Evolutionary conservation across 805 yeast species (phyloP), one percentile per base, ranked within the genome.

Genomic region (Lachancea cidri): DNA sequence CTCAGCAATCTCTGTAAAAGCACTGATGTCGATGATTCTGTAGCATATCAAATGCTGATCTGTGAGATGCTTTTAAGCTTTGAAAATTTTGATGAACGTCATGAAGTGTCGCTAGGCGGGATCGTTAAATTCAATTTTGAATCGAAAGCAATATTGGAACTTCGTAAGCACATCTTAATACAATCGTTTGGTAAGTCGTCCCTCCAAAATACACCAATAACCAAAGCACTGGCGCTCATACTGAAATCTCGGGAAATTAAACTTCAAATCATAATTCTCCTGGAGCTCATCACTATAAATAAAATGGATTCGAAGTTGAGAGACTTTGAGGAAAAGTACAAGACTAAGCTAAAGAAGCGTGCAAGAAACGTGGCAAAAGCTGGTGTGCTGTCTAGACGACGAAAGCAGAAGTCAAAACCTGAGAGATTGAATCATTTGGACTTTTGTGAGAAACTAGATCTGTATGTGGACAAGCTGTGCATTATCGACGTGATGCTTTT

Each of bases 241-340:
- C 60, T 77, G 43, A 78, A 77, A 46, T 63, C 73, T 2, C 60
- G 82, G 27, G 83, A 78, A 47, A 73, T 79, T 1, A 81, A 77
- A 46, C 52, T 79, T 24, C 83, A 79, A 50, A 61, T 76, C 0
- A 48, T 79, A 2, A 45, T 76, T 1, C 46, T 74, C 2, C 48
- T 78, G 31, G 83, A 79, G 47, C 41, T 75, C 3, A 54, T 77
- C 2, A 47, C 55, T 17, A 36, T 61, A 8, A 54, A 64, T 42
- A 57, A 55, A 4, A 45, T 68, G 5, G 71, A 70, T 39, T 17
- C 35, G 1, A 46, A 73, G 64, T 54, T 53, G 44, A 18, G 59
- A 47, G 15, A 68, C 61, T 52, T 59, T 67, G 50, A 60, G 41
- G 30, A 42, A 35, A 31, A 50, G 45, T 50, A 55, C 33, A 42